Conservation (phyloP, 352 stramenopile species). For the Globisporangium splendens region DNA sequence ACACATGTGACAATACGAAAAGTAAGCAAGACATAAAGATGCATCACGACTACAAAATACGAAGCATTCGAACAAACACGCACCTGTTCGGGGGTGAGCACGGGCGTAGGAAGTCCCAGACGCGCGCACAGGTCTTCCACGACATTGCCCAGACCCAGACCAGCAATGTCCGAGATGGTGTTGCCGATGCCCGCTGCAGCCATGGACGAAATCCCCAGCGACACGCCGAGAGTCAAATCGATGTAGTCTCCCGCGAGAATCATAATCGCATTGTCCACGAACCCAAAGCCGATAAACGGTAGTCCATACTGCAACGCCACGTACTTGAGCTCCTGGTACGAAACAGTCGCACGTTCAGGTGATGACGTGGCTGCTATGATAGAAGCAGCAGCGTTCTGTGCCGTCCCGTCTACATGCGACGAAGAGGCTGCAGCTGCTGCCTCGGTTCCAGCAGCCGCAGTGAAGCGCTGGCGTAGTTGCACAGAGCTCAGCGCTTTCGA, state of each 20-base stretch:
- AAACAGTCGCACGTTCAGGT: constrained; percentile 15
- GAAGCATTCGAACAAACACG: no score
- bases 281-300: constrained; percentile 96
- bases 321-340: constrained; percentile 56
- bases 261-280: constrained; percentile 98
- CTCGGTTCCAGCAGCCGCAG: neutral
- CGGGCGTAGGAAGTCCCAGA: constrained; percentile 54
- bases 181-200: constrained; percentile 84
- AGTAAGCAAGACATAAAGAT: neutral
- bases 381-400: neutral
- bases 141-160: constrained; percentile 71
- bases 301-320: constrained; percentile 69
- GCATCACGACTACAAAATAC: neutral
- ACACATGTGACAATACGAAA: constrained; percentile 4
- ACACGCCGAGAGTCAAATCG: constrained; percentile 75
- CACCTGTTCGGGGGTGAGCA: constrained; percentile 65
- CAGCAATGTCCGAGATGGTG: constrained; percentile 72
- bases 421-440: neutral
- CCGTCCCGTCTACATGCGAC: neutral
- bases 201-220: constrained; percentile 86
- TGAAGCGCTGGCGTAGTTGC: constrained; percentile 12
- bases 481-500: constrained; percentile 34
- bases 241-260: constrained; percentile 87
- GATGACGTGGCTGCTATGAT: constrained; percentile 1
- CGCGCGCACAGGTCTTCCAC: constrained; percentile 72